A percentile compares a stretch with the other conserved stretches of the same genome.
These are phyloP conservation scores for Hymenoscyphus scutula DNA, from an alignment of 2,329 filamentous ascomycete genomes.

Conservation along the genomic window DNA sequence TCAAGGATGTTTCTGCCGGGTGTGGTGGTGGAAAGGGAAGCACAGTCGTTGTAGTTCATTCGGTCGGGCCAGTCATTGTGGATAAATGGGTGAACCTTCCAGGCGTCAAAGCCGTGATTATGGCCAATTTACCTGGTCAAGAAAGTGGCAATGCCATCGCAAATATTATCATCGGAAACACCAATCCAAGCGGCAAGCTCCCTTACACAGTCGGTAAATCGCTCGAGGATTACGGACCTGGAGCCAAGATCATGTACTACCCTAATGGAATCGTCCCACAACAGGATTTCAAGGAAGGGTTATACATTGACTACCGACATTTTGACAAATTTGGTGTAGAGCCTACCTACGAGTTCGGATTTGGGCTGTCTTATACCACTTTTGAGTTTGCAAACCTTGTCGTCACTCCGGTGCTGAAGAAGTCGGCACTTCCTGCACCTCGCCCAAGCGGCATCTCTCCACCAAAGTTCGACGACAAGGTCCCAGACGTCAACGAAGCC, in stretches of 20 bases:
- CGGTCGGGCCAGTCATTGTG: constrained; percentile 78
- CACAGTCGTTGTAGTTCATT: constrained; percentile 82
- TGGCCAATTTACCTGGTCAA: constrained; percentile 84
- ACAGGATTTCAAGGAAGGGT: constrained; percentile 77
- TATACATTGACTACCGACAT: constrained; percentile 87
- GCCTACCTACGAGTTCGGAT: constrained; percentile 84
- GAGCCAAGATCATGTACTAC: constrained; percentile 65
- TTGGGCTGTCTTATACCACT: constrained; percentile 69
- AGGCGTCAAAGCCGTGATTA: constrained; percentile 72
- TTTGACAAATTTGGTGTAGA: constrained; percentile 74
- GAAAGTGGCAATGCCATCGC: constrained; percentile 81
- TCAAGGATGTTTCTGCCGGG: constrained; percentile 65
- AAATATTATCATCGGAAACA: constrained; percentile 75
- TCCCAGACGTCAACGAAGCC: constrained; percentile 50
- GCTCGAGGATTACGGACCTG: constrained; percentile 72
- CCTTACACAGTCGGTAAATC: constrained; percentile 83
- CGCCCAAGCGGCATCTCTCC: constrained; percentile 41
- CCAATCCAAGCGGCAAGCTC: constrained; percentile 69
- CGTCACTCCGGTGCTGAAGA: constrained; percentile 42
- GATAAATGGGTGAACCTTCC: constrained; percentile 78
- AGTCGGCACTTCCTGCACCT: constrained; percentile 35
- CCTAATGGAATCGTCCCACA: constrained; percentile 71
- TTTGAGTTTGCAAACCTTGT: constrained; percentile 53
- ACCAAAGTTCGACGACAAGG: constrained; percentile 48
- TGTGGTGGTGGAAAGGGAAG: constrained; percentile 63